These are phyloP conservation scores for Corrigiola litoralis DNA, from an alignment of 179 eudicot genomes.

Conservation along the genomic window DNA sequence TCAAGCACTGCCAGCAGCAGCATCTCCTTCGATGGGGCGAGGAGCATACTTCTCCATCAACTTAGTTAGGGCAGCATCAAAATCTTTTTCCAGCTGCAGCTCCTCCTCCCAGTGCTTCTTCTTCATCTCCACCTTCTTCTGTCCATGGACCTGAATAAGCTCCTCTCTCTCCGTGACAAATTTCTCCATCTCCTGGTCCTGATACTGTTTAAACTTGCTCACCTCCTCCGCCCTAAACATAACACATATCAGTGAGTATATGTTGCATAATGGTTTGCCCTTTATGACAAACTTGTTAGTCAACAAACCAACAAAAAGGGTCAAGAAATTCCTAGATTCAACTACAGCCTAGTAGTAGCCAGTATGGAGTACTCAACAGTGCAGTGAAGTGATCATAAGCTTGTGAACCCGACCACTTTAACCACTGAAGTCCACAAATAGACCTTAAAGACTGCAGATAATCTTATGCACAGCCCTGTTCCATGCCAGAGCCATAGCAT, in stretches of 20 bases:
- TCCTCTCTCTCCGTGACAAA: slow-evolving; percentile 45
- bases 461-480: too few relatives aligned
- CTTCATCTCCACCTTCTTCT: slow-evolving; percentile 40
- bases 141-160: slow-evolving; percentile 32
- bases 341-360: not conserved
- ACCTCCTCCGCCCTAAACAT: slow-evolving; percentile 40
- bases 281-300: not conserved
- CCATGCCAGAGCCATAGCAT: too few relatives aligned
- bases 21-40: slow-evolving; percentile 2
- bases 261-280: not conserved
- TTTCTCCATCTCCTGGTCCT: slow-evolving; percentile 49
- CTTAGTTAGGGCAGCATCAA: slow-evolving; percentile 35
- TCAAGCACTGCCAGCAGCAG: not conserved
- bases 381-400: too few relatives aligned
- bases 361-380: not conserved
- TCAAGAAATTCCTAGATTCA: not conserved
- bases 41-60: slow-evolving; percentile 58
- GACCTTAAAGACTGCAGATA: not conserved
- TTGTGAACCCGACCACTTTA: too few relatives aligned
- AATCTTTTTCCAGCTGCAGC: slow-evolving; percentile 43
- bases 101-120: slow-evolving; percentile 41
- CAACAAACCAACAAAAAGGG: not conserved
- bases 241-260: not conserved
- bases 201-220: slow-evolving; percentile 34
- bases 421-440: not conserved